Evolutionary conservation across 2,329 filamentous ascomycete genomes (phyloP), one percentile per base, ranked within the genome.

Genomic region (Pseudocercospora cruenta): DNA sequence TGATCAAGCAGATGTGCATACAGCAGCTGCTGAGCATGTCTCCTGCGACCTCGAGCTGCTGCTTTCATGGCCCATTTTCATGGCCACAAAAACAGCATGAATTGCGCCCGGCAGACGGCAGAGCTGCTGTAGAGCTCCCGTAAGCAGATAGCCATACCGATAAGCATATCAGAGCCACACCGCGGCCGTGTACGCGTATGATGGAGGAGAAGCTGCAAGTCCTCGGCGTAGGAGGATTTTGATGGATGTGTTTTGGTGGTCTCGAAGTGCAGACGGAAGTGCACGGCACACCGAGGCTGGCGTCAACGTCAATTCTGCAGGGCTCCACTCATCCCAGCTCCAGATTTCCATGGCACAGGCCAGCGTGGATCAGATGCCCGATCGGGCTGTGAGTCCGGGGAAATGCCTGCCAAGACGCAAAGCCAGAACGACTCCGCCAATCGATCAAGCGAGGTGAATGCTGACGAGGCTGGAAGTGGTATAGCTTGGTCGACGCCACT

Each of bases 321-420:
- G 43, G 19, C 43, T 31, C 47, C n/a, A 53, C 49, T 24, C 49
- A 53, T 33, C 10, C 31, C 86, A 96, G 87, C 79, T 91, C 87
- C 84, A 91, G 89, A 74, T 87, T 86, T 75, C 89, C 87, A 77
- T 87, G 84, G 73, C 72, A 80, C 75, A 55, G 51, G 51, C 26
- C 51, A 55, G 51, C 26, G 51, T 16, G 26, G 57, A 59, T 59
- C 57, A 43, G 12, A 14, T 47, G 33, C 57, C 57, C 21, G 33
- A 59, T 59, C 33, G 57, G 39, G 57, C 21, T 59, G 33, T 16
- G 39, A 59, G 33, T 59, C 57, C 57, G 57, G 57, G 57, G 26
- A 59, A 47, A 28, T 43, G 26, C 26, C 5, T 55, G 51, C 12
- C 51, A 55, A 31, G 51, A 28, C 12, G 21, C 22, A 10, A 54